A percentile compares a stretch with the other conserved stretches of the same genome.
Conservation (phyloP, 495 filamentous ascomycete species). For the Saxispiralis lemnorum region DNA sequence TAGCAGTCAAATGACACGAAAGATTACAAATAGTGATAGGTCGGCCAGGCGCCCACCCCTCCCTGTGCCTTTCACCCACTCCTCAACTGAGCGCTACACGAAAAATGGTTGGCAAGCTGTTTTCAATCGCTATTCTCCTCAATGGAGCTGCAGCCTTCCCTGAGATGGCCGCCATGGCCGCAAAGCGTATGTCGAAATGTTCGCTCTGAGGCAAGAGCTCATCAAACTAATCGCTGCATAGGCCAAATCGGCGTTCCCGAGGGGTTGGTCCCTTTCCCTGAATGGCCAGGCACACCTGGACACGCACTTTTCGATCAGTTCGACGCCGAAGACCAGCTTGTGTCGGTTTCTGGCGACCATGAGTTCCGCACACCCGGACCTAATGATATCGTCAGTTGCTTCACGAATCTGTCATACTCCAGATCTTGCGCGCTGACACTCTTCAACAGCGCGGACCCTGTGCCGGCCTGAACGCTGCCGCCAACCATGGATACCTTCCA, state of each 20-base stretch:
- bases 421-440: no score
- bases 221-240: background rate
- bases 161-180: background rate
- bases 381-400: conserved; percentile 1
- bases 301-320: background rate
- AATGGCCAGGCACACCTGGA: background rate
- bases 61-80: no score
- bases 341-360: conserved; percentile 1
- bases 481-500: background rate
- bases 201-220: no score
- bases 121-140: background rate
- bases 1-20: no score
- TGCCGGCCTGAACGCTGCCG: background rate
- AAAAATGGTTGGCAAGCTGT: background rate
- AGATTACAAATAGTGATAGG: no score
- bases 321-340: conserved; percentile 1
- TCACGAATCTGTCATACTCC: no score
- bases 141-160: background rate
- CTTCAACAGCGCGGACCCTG: background rate
- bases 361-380: background rate
- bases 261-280: background rate
- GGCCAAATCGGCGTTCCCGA: background rate
- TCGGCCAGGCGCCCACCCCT: no score
- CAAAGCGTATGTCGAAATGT: background rate
- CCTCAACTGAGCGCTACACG: background rate